These are phyloP conservation scores for Colletotrichum caudatum DNA, from an alignment of 2,329 filamentous ascomycete genomes.

Conservation along the genomic window DNA sequence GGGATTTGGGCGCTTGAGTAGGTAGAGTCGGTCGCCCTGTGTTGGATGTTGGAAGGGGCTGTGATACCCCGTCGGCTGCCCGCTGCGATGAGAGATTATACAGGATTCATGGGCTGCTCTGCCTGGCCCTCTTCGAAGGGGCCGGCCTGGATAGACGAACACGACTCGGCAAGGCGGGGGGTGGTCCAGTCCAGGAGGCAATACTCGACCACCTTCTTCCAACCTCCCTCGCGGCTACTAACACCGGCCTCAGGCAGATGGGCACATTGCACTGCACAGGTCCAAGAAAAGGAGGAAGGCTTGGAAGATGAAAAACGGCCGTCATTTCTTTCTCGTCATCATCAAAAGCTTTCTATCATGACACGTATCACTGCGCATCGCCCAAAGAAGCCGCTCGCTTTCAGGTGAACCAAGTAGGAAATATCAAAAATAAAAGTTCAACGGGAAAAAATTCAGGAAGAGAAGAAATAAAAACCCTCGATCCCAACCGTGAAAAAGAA, in stretches of 20 bases:
- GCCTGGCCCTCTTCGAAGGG: neutral
- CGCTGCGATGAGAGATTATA: neutral
- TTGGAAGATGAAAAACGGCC: neutral
- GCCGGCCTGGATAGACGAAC: neutral
- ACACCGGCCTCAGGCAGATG: neutral
- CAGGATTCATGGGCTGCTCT: neutral
- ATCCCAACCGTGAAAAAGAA: neutral
- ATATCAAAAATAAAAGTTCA: no score
- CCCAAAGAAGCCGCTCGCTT: neutral
- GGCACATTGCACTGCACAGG: neutral
- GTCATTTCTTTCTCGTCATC: slow-evolving; percentile 20
- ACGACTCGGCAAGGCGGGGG: neutral
- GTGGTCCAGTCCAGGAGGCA: neutral
- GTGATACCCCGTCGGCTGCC: neutral
- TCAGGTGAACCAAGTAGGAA: neutral
- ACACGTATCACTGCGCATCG: neutral
- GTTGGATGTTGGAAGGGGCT: neutral
- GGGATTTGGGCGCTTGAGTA: neutral
- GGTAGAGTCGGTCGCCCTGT: neutral
- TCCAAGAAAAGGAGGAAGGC: neutral
- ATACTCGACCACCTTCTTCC: neutral
- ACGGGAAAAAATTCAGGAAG: no score
- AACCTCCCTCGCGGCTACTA: neutral
- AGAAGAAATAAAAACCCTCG: neutral
- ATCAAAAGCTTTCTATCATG: slow-evolving; percentile 18